Base-by-base conservation (phyloP, 1,284 basidiomycete species). In the Ganoderma leucocontextum region DNA sequence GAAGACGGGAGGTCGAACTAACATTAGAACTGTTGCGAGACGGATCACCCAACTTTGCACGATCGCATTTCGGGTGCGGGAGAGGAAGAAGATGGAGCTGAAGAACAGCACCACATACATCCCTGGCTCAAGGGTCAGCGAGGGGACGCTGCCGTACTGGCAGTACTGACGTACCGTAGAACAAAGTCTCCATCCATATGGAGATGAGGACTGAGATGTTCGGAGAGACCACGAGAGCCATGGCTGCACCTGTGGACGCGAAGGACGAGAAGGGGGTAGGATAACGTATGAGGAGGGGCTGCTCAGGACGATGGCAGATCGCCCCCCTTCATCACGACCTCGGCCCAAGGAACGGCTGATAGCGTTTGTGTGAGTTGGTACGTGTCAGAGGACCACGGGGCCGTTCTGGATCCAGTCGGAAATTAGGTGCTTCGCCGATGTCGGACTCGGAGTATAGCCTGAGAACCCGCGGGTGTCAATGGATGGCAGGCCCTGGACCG, bases 271-370 rank as follows among this genome's bases (percentile, higher is more conserved):
- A 29, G 44, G 44, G 1, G 42, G 4, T 19, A 10, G 44, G 9
- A 29, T 29, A 29, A 29, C 1, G 29, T 29, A 29, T 1, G 29
- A 2, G 29, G 29, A 29, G 29, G 29, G 29, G 29, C 2, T 29
- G 29, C 2, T 29, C 29, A 42, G 41, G 15, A 17, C 17, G 41
- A 17, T 42, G 15, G 17, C 41, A 17, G 44, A 41, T 41, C 10
- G 44, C 41, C 41, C 17, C 9, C 84, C 68, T 75, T 84, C 10
- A 72, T 84, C 22, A 80, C 84, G 29, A 47, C 44, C n/a, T n/a
- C n/a, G n/a, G n/a, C n/a, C n/a, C n/a, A 6, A 47, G 19, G 44
- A 42, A 42, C 41, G 41, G 41, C 17, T 42, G 41, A 42, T 47
- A 47, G 6, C 7, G 44, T 47, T 19, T 47, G n/a, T 17, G 41